Percentiles rank a stretch among this genome's conserved stretches.
phyloP scores from a whole-genome alignment of 345 rosid genomes.

The Excoecaria agallocha region DNA sequence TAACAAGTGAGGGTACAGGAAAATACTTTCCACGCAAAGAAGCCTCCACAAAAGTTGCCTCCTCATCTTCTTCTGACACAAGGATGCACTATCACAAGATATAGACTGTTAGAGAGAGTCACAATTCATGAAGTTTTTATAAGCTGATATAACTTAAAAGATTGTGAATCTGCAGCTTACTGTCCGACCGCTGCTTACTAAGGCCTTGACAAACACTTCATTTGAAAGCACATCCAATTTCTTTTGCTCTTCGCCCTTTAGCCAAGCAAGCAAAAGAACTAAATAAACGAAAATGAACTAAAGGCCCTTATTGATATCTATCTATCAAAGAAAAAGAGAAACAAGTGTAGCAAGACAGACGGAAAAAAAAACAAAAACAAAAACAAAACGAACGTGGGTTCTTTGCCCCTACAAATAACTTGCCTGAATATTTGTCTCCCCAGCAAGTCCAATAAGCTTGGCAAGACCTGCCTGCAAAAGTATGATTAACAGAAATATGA shows the following conservation, averaged over 20 bases:
- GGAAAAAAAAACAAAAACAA: not conserved
- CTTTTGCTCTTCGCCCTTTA: slow-evolving; percentile 98
- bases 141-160: not conserved
- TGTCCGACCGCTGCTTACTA: slow-evolving; percentile 93
- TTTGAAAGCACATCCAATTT: slow-evolving; percentile 94
- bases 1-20: slow-evolving; percentile 2
- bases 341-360: not conserved
- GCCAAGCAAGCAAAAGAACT: not conserved
- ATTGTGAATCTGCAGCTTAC: slow-evolving; percentile 40
- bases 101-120: slow-evolving; percentile 15
- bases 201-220: slow-evolving; percentile 88
- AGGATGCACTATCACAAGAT: slow-evolving; percentile 67
- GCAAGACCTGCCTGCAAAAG: slow-evolving; percentile 89
- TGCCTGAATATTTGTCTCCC: slow-evolving; percentile 94
- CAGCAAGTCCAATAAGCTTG: slow-evolving; percentile 90
- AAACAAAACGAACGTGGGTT: not conserved
- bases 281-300: not conserved
- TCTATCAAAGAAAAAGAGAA: not conserved
- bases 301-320: not conserved
- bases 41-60: slow-evolving; percentile 78
- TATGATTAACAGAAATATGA: not conserved
- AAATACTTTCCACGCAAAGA: slow-evolving; percentile 76
- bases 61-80: slow-evolving; percentile 97
- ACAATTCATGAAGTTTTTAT: not conserved
- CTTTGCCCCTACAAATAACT: slow-evolving; percentile 21